These are phyloP conservation scores for Ilyonectria destructans DNA, from an alignment of 2,329 filamentous ascomycete species.

Conservation along the genomic window DNA sequence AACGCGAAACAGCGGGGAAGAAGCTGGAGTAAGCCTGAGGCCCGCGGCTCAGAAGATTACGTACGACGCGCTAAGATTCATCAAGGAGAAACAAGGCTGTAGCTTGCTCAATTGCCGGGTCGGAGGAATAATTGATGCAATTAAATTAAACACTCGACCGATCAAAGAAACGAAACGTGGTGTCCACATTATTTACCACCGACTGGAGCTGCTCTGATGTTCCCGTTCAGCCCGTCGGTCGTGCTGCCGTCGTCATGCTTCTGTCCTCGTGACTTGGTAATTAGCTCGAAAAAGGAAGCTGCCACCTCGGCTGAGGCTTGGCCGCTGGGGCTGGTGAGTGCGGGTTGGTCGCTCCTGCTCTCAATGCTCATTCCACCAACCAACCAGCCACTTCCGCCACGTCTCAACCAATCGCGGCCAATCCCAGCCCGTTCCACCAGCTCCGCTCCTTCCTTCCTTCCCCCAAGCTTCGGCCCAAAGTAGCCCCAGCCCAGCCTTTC, in stretches of 20 bases:
- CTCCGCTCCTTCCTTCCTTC: slow-evolving; percentile 21
- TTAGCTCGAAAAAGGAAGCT: slow-evolving; percentile 24
- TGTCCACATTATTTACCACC: background rate
- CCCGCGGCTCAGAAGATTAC: slow-evolving; percentile 21
- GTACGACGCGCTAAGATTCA: slow-evolving; percentile 34
- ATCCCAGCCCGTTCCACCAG: slow-evolving; percentile 3
- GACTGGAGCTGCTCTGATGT: no score
- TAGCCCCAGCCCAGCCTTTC: slow-evolving; percentile 35
- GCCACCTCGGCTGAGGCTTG: slow-evolving; percentile 11
- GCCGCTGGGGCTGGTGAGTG: slow-evolving; percentile 2
- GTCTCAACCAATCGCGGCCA: slow-evolving; percentile 18
- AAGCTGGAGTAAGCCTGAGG: slow-evolving; percentile 25
- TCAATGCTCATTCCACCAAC: background rate
- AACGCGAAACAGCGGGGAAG: slow-evolving; percentile 11
- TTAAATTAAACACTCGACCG: background rate
- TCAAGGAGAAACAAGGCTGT: slow-evolving; percentile 42
- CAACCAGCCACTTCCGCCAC: slow-evolving; percentile 24
- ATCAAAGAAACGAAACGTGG: background rate
- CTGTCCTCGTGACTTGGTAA: slow-evolving; percentile 38
- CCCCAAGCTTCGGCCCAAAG: slow-evolving; percentile 21
- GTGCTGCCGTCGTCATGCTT: slow-evolving; percentile 35
- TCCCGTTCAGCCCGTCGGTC: no score
- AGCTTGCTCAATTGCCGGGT: background rate
- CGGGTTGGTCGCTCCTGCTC: slow-evolving; percentile 20
- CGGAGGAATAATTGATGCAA: background rate